Base-by-base conservation (phyloP, 1,284 basidiomycete genomes). In the Cutaneotrichosporon dermatis region DNA sequence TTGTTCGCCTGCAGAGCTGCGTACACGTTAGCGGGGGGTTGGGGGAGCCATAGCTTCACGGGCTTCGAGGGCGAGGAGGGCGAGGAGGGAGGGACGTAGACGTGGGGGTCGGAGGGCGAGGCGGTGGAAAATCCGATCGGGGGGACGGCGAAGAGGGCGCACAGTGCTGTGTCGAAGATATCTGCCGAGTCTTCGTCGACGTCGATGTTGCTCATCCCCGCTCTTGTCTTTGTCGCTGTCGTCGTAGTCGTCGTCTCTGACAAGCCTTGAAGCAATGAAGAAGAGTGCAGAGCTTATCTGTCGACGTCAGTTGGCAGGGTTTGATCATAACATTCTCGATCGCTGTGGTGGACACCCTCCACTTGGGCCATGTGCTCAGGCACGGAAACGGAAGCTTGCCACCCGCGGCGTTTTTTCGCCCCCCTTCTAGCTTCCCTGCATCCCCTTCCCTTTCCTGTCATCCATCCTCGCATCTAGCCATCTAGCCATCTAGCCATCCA, bases 1-100 rank as follows among this genome's bases (percentile, higher is more conserved):
- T 77, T 65, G 51, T 76, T 71, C 0, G 76, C 72, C 59, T 78
- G 77, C 2, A 79, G 68, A 3, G 69, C 70, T 4, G 69, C 68
- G 55, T 70, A 72, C 9, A 76, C 61, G 9, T 58, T 61, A 0
- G 73, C 61, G 0, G 75, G 72, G 0, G 76, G 72, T 15, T 67
- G 58, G 13, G 74, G 71, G 7, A 76, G 65, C 50, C 54, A 62
- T 5, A 77, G 60, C 13, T 62, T 45, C 51, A 76, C 64, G 58
- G 65, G 8, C 40, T 8, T 70, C 25, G 25, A 25, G 25, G 25
- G 55, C 34, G 50, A 72, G 61, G 4, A 51, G 8, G 43, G 13
- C 50, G 51, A 13, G 35, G 25, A 25, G 1, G 71, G 69, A 3
- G 70, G 69, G 1, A 58, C 51, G 58, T 68, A 71, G 25, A 50